A percentile compares a stretch with the other conserved stretches of the same genome.
phyloP scores from a whole-genome alignment of 2,329 filamentous ascomycete species.

The Hymenoscyphus linearis region DNA sequence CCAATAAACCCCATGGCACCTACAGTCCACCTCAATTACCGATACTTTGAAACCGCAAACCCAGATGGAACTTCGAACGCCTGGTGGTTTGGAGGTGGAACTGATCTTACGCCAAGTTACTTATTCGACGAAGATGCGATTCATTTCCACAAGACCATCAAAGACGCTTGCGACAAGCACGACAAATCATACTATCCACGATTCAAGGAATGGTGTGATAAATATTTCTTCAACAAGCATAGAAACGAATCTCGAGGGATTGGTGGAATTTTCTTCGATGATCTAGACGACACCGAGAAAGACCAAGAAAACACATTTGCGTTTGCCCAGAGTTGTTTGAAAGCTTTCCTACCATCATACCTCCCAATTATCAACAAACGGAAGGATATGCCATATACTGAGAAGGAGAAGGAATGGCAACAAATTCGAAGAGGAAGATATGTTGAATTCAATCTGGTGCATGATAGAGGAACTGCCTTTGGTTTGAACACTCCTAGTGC shows the following conservation, averaged over 20 bases:
- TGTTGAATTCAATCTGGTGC: constrained; percentile 97
- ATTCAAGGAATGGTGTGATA: constrained; percentile 98
- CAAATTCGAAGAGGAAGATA: constrained; percentile 91
- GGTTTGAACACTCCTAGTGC: constrained; percentile 89
- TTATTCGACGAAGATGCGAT: constrained; percentile 96
- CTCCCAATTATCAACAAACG: constrained; percentile 80
- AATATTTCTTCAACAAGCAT: constrained; percentile 95
- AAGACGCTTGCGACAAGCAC: constrained; percentile 88
- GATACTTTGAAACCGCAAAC: constrained; percentile 95
- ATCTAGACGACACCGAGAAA: constrained; percentile 81
- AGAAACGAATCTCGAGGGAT: constrained; percentile 80
- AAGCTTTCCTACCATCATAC: constrained; percentile 85
- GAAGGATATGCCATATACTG: constrained; percentile 87
- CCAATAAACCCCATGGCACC: constrained; percentile 95
- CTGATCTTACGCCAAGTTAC: constrained; percentile 87
- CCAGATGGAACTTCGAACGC: constrained; percentile 74
- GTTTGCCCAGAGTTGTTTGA: constrained; percentile 79
- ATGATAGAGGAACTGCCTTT: constrained; percentile 92
- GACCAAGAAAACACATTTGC: constrained; percentile 86
- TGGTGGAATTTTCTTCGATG: constrained; percentile 98
- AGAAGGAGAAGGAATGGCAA: constrained; percentile 91
- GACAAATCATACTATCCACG: constrained; percentile 86
- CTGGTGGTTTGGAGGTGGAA: constrained; percentile 98
- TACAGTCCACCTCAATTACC: constrained; percentile 96
- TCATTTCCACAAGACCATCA: constrained; percentile 92